phyloP scores from a whole-genome alignment of 257 asterid species.

The Capsicum baccatum region DNA sequence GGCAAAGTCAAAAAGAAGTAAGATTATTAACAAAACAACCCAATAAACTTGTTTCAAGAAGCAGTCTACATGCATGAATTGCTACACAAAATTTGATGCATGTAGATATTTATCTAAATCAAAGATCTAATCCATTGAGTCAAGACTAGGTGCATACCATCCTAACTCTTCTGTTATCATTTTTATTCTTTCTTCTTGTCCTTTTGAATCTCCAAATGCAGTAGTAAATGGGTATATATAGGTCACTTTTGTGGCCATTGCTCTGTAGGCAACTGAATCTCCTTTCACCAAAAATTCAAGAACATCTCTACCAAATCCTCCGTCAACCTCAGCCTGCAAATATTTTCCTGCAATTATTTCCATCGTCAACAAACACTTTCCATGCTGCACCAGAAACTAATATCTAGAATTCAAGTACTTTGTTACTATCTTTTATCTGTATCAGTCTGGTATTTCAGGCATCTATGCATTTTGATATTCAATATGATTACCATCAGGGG shows the following conservation, averaged over 20 bases:
- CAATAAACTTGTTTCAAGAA: neutral
- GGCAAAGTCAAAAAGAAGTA: neutral
- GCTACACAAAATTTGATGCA: conserved; percentile 19
- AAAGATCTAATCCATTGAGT: conserved; percentile 57
- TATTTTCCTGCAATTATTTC: conserved; percentile 59
- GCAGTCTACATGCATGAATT: neutral
- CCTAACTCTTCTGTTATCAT: conserved; percentile 66
- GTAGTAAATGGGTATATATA: conserved; percentile 91
- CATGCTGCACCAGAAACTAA: neutral
- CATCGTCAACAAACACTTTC: neutral
- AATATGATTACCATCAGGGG: conserved; percentile 53
- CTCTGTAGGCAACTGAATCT: conserved; percentile 70
- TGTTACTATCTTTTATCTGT: neutral
- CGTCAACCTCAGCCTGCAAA: conserved; percentile 88
- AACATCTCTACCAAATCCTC: conserved; percentile 89
- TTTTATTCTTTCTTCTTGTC: conserved; percentile 77
- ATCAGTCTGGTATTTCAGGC: neutral
- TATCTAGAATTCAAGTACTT: conserved; percentile 2
- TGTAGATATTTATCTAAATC: neutral
- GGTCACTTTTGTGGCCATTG: conserved; percentile 86
- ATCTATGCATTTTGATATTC: conserved; percentile 11
- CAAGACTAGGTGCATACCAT: conserved; percentile 88
- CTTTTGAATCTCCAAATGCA: conserved; percentile 93
- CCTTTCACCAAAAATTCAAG: conserved; percentile 78
- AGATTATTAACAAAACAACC: neutral